Percentiles rank a stretch among this genome's conserved stretches.
Evolutionary conservation across 805 yeast species (phyloP).

Genomic region (Maudiozyma pseudohumilis): DNA sequence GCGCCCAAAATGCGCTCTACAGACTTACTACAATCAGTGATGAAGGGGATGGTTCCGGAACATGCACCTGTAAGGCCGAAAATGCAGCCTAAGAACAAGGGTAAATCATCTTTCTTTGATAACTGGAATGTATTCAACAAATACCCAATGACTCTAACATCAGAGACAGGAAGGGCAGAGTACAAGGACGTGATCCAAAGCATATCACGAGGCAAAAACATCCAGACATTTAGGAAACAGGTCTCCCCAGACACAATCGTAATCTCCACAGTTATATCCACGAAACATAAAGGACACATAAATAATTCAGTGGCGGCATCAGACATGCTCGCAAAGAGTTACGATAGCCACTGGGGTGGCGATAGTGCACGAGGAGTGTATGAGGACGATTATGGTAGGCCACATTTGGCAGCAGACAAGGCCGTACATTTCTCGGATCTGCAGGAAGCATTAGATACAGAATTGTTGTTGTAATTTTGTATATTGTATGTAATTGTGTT

Average conservation of each 20-base stretch:
- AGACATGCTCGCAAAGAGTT: too few relatives aligned
- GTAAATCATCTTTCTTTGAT: slow-evolving; percentile 11
- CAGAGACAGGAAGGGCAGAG: slow-evolving; percentile 3
- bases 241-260: slow-evolving; percentile 3
- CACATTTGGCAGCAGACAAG: slow-evolving; percentile 14
- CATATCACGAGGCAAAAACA: neutral
- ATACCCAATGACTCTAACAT: slow-evolving; percentile 4
- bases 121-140: slow-evolving; percentile 13
- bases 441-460: slow-evolving; percentile 25
- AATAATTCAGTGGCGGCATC: too few relatives aligned
- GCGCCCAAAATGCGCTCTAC: slow-evolving; percentile 6
- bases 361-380: too few relatives aligned
- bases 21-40: slow-evolving; percentile 8
- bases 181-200: neutral
- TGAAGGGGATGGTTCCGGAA: neutral
- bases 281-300: neutral
- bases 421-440: slow-evolving; percentile 19
- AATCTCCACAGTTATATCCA: slow-evolving; percentile 4
- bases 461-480: slow-evolving; percentile 13
- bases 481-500: neutral
- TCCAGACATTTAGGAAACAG: slow-evolving; percentile 1
- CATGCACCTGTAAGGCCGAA: neutral
- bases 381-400: neutral
- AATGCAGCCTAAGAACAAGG: neutral
- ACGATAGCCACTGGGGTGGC: too few relatives aligned